Conservation (phyloP, 345 rosid genomes). For the Durio zibethinus region DNA sequence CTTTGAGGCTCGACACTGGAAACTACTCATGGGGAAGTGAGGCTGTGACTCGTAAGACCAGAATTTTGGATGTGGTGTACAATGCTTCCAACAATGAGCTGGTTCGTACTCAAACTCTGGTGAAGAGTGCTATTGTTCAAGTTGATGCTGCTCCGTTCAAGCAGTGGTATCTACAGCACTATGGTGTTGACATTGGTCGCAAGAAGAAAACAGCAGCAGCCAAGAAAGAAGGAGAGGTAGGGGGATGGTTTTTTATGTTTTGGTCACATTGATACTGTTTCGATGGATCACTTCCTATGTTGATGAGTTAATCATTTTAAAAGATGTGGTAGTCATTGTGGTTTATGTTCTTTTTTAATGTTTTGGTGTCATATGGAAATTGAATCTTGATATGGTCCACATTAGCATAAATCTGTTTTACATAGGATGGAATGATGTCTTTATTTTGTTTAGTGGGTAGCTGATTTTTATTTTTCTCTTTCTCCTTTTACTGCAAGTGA, state of each 20-base stretch:
- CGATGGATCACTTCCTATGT: background rate
- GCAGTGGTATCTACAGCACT: conserved; percentile 69
- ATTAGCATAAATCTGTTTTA: background rate
- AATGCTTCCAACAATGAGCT: conserved; percentile 87
- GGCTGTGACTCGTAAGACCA: conserved; percentile 79
- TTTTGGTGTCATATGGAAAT: background rate
- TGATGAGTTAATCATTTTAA: background rate
- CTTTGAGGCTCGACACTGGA: conserved; percentile 79
- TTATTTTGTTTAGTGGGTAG: background rate
- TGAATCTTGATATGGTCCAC: background rate
- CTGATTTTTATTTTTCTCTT: background rate
- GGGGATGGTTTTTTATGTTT: background rate
- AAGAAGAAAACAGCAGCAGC: conserved; percentile 54
- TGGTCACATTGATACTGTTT: background rate
- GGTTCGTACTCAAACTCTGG: conserved; percentile 77
- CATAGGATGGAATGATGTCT: background rate
- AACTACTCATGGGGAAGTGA: conserved; percentile 91
- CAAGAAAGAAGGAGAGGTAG: conserved; percentile 64
- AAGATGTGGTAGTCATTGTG: background rate
- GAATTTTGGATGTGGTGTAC: conserved; percentile 81
- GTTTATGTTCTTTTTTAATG: background rate
- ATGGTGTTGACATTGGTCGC: conserved; percentile 71
- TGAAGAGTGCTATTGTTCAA: conserved; percentile 66
- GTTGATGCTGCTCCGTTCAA: conserved; percentile 76
- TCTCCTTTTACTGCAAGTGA: background rate